A percentile compares a stretch with the other conserved stretches of the same genome.
phyloP scores from a whole-genome alignment of 306 rosid genomes.

The Dryas octopetala region DNA sequence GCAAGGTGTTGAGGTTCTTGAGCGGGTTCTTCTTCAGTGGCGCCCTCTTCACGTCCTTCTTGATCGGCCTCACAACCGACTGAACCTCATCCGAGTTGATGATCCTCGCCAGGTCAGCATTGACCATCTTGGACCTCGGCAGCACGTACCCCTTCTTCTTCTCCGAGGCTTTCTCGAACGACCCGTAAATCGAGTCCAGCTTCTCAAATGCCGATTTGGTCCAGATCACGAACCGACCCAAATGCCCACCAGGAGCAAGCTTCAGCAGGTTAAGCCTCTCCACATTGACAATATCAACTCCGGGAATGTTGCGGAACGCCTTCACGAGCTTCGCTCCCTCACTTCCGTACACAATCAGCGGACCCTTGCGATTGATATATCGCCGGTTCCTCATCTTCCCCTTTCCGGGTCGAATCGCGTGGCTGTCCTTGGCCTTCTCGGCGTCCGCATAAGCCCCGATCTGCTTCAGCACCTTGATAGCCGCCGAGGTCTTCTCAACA shows the following conservation, averaged over 20 bases:
- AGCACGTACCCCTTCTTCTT: constrained; percentile 47
- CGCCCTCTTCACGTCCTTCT: constrained; percentile 33
- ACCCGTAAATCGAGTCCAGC: constrained; percentile 45
- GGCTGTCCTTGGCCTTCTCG: constrained; percentile 43
- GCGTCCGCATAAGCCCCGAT: constrained; percentile 40
- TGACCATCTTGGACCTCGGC: constrained; percentile 43
- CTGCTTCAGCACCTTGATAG: constrained; percentile 33
- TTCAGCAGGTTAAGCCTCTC: constrained; percentile 44
- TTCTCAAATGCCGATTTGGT: constrained; percentile 44
- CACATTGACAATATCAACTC: constrained; percentile 36
- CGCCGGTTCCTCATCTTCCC: constrained; percentile 46
- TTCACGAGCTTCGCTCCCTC: constrained; percentile 44
- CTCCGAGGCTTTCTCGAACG: constrained; percentile 36
- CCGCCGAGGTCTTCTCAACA: constrained; percentile 39
- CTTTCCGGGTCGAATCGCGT: constrained; percentile 37
- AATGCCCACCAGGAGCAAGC: constrained; percentile 49
- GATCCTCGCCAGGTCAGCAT: constrained; percentile 38
- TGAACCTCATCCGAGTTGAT: constrained; percentile 42
- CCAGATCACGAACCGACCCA: constrained; percentile 46
- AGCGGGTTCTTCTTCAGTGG: constrained; percentile 40
- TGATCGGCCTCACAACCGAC: constrained; percentile 41
- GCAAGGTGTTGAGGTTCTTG: constrained; percentile 40
- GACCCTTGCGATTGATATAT: constrained; percentile 39
- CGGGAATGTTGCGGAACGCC: constrained; percentile 41
- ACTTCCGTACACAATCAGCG: constrained; percentile 40